A percentile compares a stretch with the other conserved stretches of the same genome.
Conservation (phyloP, 1,139 yeast species). For the Diutina siamensis region DNA sequence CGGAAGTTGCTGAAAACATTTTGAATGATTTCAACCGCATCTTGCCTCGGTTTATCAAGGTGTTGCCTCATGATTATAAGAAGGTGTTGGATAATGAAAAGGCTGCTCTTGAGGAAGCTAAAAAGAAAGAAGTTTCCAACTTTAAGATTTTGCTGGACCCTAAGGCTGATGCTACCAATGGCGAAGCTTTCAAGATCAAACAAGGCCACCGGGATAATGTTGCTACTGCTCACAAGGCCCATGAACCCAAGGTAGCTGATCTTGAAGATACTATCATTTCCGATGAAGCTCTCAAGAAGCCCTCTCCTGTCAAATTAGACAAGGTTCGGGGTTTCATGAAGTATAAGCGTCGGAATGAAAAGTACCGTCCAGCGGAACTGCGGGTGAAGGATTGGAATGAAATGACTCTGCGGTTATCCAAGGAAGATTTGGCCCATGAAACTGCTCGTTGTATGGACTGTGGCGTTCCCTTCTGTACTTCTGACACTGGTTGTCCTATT, state of each 20-base stretch:
- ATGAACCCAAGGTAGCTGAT: conserved; percentile 81
- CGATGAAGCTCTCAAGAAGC: conserved; percentile 50
- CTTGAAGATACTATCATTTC: conserved; percentile 82
- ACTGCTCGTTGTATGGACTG: conserved; percentile 99
- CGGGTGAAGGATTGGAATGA: conserved; percentile 92
- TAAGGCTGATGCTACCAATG: conserved; percentile 79
- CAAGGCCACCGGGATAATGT: conserved; percentile 30
- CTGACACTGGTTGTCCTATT: conserved; percentile 96
- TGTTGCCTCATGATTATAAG: conserved; percentile 85
- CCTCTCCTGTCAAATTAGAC: conserved; percentile 51
- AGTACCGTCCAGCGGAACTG: conserved; percentile 64
- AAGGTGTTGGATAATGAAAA: conserved; percentile 77
- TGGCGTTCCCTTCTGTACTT: conserved; percentile 98
- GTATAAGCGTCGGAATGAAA: conserved; percentile 81
- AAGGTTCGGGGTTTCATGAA: conserved; percentile 87
- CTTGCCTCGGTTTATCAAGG: conserved; percentile 85
- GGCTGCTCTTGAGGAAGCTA: conserved; percentile 53
- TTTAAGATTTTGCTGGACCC: conserved; percentile 71
- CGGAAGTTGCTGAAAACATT: conserved; percentile 78
- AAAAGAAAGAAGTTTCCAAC: conserved; percentile 44
- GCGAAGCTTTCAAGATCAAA: conserved; percentile 54
- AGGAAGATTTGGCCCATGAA: conserved; percentile 79
- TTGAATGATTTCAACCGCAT: conserved; percentile 80
- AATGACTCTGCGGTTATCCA: conserved; percentile 67
- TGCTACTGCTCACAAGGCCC: conserved; percentile 23